Conservation (phyloP, 306 rosid genomes). For the Glycyrrhiza uralensis region DNA sequence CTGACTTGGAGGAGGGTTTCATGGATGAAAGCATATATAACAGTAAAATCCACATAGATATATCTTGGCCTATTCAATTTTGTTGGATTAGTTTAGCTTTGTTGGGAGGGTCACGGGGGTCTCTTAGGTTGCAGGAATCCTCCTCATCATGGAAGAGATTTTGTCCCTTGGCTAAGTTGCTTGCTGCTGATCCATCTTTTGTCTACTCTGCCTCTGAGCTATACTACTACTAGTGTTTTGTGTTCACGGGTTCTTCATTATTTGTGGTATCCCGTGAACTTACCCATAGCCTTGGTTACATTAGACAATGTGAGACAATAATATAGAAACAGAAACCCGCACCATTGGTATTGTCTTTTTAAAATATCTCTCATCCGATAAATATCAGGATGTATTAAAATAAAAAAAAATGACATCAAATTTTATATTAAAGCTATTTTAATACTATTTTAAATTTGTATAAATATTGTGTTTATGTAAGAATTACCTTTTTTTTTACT, state of each 20-base stretch:
- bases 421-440: too few species aligned
- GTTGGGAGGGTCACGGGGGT: conserved; percentile 47
- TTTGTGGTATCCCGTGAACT: conserved; percentile 35
- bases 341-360: not conserved
- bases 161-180: conserved; percentile 38
- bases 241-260: conserved; percentile 39
- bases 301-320: not conserved
- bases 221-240: conserved; percentile 19
- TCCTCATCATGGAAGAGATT: conserved; percentile 19
- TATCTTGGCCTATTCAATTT: conserved; percentile 13
- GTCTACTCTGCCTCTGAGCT: conserved; percentile 21
- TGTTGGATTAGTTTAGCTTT: conserved; percentile 25
- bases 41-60: conserved; percentile 1
- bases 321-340: too few species aligned
- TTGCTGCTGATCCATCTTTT: conserved; percentile 13
- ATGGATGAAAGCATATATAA: not conserved
- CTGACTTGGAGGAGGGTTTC: conserved; percentile 10
- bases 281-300: not conserved
- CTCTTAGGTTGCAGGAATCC: conserved; percentile 4
- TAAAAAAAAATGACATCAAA: too few species aligned
- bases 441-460: too few species aligned
- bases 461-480: not conserved
- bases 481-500: too few species aligned
- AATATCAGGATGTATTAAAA: not conserved
- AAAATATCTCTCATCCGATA: not conserved